These are phyloP conservation scores for Graphiopsis chlorocephala DNA, from an alignment of 2,329 filamentous ascomycete genomes.

Conservation along the genomic window DNA sequence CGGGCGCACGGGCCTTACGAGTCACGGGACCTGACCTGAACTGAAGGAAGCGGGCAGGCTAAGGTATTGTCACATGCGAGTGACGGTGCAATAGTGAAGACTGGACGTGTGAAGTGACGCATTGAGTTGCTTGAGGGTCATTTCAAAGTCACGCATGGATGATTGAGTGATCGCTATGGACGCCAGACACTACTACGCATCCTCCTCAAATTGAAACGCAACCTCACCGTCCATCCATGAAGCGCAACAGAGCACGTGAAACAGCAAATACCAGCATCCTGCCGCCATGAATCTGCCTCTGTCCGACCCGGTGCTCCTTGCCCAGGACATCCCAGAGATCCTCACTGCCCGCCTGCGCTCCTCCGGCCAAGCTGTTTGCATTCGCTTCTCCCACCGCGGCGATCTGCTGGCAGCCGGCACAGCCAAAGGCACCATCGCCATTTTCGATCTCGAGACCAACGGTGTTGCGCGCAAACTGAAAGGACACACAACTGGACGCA, in stretches of 20 bases:
- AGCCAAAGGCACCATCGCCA: constrained; percentile 84
- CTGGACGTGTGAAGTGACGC: background rate
- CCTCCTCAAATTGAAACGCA: background rate
- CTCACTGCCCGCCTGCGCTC: constrained; percentile 81
- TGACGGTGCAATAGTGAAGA: background rate
- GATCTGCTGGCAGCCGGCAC: constrained; percentile 93
- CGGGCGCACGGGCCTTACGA: background rate
- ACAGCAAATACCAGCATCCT: background rate
- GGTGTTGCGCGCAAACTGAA: constrained; percentile 91
- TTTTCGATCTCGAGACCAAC: constrained; percentile 97
- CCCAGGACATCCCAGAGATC: constrained; percentile 84
- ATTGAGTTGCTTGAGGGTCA: background rate
- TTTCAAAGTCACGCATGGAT: background rate
- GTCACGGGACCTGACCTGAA: background rate
- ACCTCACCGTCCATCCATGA: background rate
- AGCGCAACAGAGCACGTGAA: constrained; percentile 7
- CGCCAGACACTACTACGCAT: background rate
- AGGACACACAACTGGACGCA: constrained; percentile 73
- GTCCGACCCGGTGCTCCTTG: constrained; percentile 68
- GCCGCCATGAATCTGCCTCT: constrained; percentile 67
- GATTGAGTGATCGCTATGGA: background rate
- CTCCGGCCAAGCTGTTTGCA: constrained; percentile 60
- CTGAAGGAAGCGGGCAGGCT: background rate
- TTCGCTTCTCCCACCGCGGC: constrained; percentile 89
- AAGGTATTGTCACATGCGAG: constrained; percentile 6